Evolutionary conservation across 2,329 filamentous ascomycete species (phyloP).

Genomic region (Pseudocercospora fijiensis): DNA sequence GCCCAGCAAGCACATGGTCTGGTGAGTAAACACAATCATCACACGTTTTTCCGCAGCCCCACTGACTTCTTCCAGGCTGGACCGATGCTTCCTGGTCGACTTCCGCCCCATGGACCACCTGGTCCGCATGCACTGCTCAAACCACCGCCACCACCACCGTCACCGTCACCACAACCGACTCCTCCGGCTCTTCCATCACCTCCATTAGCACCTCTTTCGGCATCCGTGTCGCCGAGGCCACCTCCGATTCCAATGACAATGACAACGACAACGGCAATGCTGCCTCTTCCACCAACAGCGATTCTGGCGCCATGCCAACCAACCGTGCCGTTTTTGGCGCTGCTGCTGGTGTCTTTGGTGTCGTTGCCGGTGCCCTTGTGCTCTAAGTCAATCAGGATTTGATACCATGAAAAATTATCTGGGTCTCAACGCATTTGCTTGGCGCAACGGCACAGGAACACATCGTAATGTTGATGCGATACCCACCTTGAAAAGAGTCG

Average conservation of each 20-base stretch:
- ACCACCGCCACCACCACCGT: conserved; percentile 37
- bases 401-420: no score
- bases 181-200: conserved; percentile 25
- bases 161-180: conserved; percentile 31
- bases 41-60: not conserved
- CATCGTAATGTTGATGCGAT: not conserved
- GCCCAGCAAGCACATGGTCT: conserved; percentile 38
- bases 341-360: conserved; percentile 34
- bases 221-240: conserved; percentile 34
- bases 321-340: conserved; percentile 28
- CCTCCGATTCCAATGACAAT: conserved; percentile 11
- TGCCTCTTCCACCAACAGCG: conserved; percentile 18
- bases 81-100: conserved; percentile 36
- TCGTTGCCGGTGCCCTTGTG: conserved; percentile 35
- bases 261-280: conserved; percentile 6
- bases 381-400: conserved; percentile 28
- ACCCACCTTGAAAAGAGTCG: not conserved
- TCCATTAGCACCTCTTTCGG: conserved; percentile 34
- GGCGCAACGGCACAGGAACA: not conserved
- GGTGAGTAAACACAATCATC: conserved; percentile 21
- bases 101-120: conserved; percentile 39
- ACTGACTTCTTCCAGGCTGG: conserved; percentile 31
- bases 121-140: conserved; percentile 36
- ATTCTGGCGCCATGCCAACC: conserved; percentile 28
- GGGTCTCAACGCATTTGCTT: not conserved